Evolutionary conservation across 1,284 basidiomycete species (phyloP).

Genomic region (Papiliotrema flavescens): DNA sequence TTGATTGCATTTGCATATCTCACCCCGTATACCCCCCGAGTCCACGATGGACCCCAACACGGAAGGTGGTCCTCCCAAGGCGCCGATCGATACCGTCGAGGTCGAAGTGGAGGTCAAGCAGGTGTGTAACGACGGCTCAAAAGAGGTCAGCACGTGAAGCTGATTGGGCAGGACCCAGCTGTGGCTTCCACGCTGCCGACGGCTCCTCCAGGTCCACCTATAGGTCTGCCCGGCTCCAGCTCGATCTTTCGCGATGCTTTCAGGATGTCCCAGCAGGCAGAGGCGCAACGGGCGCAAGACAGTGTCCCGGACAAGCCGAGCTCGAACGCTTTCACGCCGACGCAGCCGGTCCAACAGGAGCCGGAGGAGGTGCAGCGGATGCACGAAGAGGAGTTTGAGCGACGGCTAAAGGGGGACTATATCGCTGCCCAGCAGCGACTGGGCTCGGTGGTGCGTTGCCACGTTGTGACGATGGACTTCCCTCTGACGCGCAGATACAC

Average conservation of each 20-base stretch:
- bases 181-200: not conserved
- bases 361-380: conserved; percentile 59
- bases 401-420: conserved; percentile 69
- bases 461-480: conserved; percentile 8
- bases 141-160: not conserved
- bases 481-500: conserved; percentile 57
- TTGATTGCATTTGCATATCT: not conserved
- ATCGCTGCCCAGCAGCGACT: conserved; percentile 66
- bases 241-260: conserved; percentile 36
- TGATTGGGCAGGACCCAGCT: conserved; percentile 7
- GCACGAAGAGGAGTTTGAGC: conserved; percentile 65
- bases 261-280: not conserved
- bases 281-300: not conserved
- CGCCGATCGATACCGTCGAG: conserved; percentile 29
- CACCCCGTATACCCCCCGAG: not conserved
- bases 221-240: conserved; percentile 13
- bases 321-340: not conserved
- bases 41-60: conserved; percentile 43
- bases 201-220: not conserved
- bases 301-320: too few relatives aligned
- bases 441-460: conserved; percentile 60
- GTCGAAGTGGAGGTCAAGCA: conserved; percentile 40
- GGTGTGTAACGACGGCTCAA: conserved; percentile 8
- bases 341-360: conserved; percentile 12
- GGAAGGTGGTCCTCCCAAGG: conserved; percentile 33